Conservation (phyloP, 768 basidiomycete genomes). For the Hericium rajendrae region DNA sequence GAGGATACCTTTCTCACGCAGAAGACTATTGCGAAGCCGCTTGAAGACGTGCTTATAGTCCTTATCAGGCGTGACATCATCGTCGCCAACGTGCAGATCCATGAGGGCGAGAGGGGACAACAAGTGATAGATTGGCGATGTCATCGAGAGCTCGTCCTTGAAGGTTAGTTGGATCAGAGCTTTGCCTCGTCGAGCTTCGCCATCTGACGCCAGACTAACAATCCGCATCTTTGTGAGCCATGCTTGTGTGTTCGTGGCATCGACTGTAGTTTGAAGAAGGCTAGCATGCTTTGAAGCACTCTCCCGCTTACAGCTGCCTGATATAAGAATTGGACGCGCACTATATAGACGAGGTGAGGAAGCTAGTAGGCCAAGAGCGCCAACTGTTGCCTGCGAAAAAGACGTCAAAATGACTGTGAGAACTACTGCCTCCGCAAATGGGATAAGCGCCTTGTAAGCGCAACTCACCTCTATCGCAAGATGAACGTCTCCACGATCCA, state of each 20-base stretch:
- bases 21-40: not conserved
- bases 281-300: not conserved
- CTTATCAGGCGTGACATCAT: conserved; percentile 1
- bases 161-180: not conserved
- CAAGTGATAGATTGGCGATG: not conserved
- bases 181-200: not conserved
- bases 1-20: not conserved
- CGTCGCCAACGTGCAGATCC: not conserved
- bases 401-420: not conserved
- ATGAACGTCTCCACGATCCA: not conserved
- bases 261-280: not conserved
- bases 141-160: not conserved
- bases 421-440: not conserved
- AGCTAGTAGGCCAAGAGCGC: not conserved
- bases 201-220: not conserved
- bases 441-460: too few species aligned
- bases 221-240: not conserved
- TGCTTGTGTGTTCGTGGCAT: not conserved
- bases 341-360: not conserved
- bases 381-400: not conserved
- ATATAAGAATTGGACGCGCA: not conserved
- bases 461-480: not conserved
- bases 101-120: not conserved
- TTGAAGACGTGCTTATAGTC: conserved; percentile 1
- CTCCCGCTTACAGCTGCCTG: not conserved